Evolutionary conservation across 768 basidiomycete species (phyloP).

Genomic region (Xerocomellus amylosporus): DNA sequence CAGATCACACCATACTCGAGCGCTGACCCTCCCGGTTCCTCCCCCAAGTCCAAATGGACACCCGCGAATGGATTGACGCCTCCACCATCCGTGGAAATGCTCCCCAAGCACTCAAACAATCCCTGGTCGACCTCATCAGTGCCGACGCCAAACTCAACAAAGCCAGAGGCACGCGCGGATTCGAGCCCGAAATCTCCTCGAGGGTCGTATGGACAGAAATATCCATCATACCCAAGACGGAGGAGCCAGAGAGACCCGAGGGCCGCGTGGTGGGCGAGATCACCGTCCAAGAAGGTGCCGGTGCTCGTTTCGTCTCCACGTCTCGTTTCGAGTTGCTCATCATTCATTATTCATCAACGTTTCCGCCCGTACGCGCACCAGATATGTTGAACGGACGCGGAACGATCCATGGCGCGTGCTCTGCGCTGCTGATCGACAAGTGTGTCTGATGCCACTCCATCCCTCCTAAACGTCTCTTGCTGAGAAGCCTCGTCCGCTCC

Average conservation of each 20-base stretch:
- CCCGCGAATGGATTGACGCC: slow-evolving; percentile 15
- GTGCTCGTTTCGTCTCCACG: neutral
- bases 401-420: slow-evolving; percentile 55
- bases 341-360: too few relatives aligned
- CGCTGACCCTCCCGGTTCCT: too few relatives aligned
- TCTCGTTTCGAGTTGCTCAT: neutral
- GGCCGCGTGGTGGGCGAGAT: slow-evolving; percentile 46
- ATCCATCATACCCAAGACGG: slow-evolving; percentile 41
- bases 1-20: too few relatives aligned
- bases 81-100: slow-evolving; percentile 30
- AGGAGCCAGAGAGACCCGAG: slow-evolving; percentile 45
- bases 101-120: slow-evolving; percentile 25
- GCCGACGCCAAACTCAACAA: slow-evolving; percentile 1
- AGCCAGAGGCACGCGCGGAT: slow-evolving; percentile 15
- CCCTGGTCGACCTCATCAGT: slow-evolving; percentile 21
- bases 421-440: slow-evolving; percentile 54
- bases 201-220: slow-evolving; percentile 39
- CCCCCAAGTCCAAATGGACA: slow-evolving; percentile 5
- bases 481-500: neutral
- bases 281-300: slow-evolving; percentile 41
- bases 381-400: slow-evolving; percentile 54
- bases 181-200: slow-evolving; percentile 23
- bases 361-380: neutral
- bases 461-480: neutral
- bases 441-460: slow-evolving; percentile 24